Percentiles rank a stretch among this genome's conserved stretches.
Evolutionary conservation across 345 rosid genomes (phyloP).

Genomic region (Brassica napus): Da-Ae NC_063437.1:14616501-14617000

Average conservation of each 20-base stretch:
- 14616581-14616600: slow-evolving; percentile 18
- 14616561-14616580: slow-evolving; percentile 38
- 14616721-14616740: slow-evolving; percentile 50
- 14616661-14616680: background rate
- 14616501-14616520: too few relatives aligned
- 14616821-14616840: background rate
- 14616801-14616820: slow-evolving; percentile 13
- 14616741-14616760: slow-evolving; percentile 29
- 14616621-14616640: slow-evolving; percentile 6
- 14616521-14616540: too few relatives aligned
- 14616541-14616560: background rate
- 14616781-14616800: slow-evolving; percentile 10
- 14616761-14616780: slow-evolving; percentile 5
- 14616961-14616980: slow-evolving; percentile 81
- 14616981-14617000: slow-evolving; percentile 57
- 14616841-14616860: background rate
- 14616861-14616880: slow-evolving; percentile 43
- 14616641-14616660: slow-evolving; percentile 20
- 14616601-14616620: slow-evolving; percentile 22
- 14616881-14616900: slow-evolving; percentile 18
- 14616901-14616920: slow-evolving; percentile 35
- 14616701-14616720: background rate
- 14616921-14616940: slow-evolving; percentile 45
- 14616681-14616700: background rate
- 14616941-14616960: slow-evolving; percentile 76